These are phyloP conservation scores for Xylariaceae sp. DNA, from an alignment of 2,329 filamentous ascomycete genomes.

Conservation along the genomic window DNA sequence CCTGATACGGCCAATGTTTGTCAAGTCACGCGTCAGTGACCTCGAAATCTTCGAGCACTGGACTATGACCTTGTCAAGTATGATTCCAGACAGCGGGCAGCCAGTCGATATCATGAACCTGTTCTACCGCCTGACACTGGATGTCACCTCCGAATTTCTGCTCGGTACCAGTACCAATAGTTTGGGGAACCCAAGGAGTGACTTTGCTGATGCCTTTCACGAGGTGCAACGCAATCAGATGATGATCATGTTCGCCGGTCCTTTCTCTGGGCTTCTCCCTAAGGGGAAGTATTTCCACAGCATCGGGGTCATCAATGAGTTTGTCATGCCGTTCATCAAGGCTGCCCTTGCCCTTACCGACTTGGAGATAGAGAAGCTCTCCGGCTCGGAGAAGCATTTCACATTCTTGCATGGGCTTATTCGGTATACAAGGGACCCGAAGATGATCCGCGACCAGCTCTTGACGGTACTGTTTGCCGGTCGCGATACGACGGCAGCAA, in stretches of 20 bases:
- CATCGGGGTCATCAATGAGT: constrained; percentile 63
- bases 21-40: constrained; percentile 41
- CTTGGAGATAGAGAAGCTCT: constrained; percentile 64
- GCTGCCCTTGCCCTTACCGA: constrained; percentile 57
- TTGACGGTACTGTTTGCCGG: constrained; percentile 69
- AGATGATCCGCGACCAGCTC: constrained; percentile 67
- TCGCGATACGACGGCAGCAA: constrained; percentile 66
- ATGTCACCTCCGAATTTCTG: constrained; percentile 64
- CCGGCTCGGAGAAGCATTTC: constrained; percentile 61
- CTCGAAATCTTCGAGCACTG: constrained; percentile 58
- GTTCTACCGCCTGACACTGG: constrained; percentile 63
- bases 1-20: constrained; percentile 51
- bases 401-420: constrained; percentile 75
- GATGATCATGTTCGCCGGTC: constrained; percentile 50
- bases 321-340: constrained; percentile 67
- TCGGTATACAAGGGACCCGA: constrained; percentile 57
- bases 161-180: constrained; percentile 55
- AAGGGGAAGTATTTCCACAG: constrained; percentile 55
- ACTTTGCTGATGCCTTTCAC: constrained; percentile 66
- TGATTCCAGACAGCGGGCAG: neutral
- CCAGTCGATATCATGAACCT: constrained; percentile 56
- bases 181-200: constrained; percentile 42
- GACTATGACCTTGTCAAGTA: constrained; percentile 30
- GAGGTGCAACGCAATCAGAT: constrained; percentile 66
- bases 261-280: constrained; percentile 55